Percentiles rank a stretch among this genome's conserved stretches.
phyloP scores from a whole-genome alignment of 169 alveolate species.

The Perkinsus marinus region DNA sequence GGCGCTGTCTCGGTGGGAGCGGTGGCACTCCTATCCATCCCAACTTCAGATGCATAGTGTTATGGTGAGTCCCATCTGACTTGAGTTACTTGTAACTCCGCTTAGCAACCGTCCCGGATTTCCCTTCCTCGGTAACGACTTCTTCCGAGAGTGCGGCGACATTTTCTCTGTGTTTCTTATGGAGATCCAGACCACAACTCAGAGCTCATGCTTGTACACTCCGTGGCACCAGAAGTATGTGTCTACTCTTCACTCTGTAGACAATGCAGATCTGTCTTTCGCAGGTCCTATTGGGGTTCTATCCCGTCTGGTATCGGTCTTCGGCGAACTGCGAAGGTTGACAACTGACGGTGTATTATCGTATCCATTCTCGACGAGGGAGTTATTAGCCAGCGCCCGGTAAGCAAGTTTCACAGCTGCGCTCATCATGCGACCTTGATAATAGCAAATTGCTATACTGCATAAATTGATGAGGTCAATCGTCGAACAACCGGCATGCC shows the following conservation, averaged over 20 bases:
- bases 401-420: neutral
- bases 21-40: neutral
- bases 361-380: neutral
- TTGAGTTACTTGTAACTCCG: neutral
- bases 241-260: no score
- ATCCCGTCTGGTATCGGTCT: neutral
- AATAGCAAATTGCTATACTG: no score
- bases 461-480: no score
- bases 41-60: neutral
- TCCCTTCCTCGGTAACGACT: neutral
- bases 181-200: neutral
- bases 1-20: neutral
- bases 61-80: neutral
- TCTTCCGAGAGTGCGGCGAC: neutral
- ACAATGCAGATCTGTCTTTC: neutral
- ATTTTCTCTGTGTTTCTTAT: neutral
- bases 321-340: neutral
- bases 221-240: neutral
- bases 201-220: neutral
- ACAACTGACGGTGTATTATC: neutral
- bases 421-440: no score
- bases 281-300: neutral
- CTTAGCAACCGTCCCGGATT: neutral
- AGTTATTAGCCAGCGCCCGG: neutral
- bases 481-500: no score